Base-by-base conservation (phyloP, 495 filamentous ascomycete species). In the Bombardia bombarda region DNA sequence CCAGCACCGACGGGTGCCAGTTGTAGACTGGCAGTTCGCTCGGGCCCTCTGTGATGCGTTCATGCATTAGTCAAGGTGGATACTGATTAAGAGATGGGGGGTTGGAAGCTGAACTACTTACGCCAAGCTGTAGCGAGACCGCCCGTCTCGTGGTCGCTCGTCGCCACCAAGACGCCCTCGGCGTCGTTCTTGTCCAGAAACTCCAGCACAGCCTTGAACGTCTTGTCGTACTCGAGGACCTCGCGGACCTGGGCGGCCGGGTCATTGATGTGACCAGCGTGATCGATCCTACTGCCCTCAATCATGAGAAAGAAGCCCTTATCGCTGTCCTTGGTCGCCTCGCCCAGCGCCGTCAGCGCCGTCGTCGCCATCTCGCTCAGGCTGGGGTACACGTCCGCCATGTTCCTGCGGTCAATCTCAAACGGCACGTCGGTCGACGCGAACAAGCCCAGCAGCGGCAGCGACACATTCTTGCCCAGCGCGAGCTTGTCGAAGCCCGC, bases 281-380 rank as follows among this genome's bases (percentile, higher is more conserved):
- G 93, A 50, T 98, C 92, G 50, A 98, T 97, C 24, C 93, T 74
- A 51, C 84, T 90, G 4, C 92, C 92, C 61, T 98, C 92, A 45
- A 98, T 90, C 90, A 98, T 93, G 45, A 98, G 61, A 68, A 98
- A 97, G 73, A 98, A 98, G 1, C 92, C 92, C 61, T 95, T 77
- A 19, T 96, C 87, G 41, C 77, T 86, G 55, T 87, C 75, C 56
- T 77, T 70, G 0, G 93, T 97, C 0, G 90, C 93, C n/a, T 79
- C 77, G 46, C 80, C 80, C 13, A 98, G 73, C 2, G 83, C 82
- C 22, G 66, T 78, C 45, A 97, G 56, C 3, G 93, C 93, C 18
- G 85, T 85, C 43, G 73, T 70, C 2, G 93, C 75, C 92, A 96
- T 97, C 61, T 95, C 90, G 51, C 86, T 85, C 25, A 97, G 68